Percentiles rank a stretch among this genome's conserved stretches.
phyloP scores from a whole-genome alignment of 306 rosid genomes.

The Vicia villosa region DNA sequence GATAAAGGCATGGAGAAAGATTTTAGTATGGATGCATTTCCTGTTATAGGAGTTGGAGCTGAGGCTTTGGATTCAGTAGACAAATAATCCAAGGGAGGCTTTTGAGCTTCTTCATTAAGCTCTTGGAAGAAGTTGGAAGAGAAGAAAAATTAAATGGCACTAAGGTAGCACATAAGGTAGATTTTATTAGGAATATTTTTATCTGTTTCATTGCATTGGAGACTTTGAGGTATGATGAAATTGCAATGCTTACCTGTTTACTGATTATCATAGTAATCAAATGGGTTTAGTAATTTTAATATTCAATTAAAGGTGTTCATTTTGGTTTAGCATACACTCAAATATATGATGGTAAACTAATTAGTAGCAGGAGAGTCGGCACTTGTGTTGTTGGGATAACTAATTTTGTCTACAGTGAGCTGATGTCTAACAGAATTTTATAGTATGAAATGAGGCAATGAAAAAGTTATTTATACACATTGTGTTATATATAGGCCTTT shows the following conservation, averaged over 20 bases:
- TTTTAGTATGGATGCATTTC: conserved; percentile 39
- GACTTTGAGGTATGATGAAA: conserved; percentile 28
- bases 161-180: conserved; percentile 24
- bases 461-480: no score
- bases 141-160: conserved; percentile 12
- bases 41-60: conserved; percentile 33
- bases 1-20: conserved; percentile 44
- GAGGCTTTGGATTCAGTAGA: conserved; percentile 45
- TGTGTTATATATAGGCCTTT: no score
- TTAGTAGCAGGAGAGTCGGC: no score
- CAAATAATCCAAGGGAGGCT: conserved; percentile 33
- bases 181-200: not conserved
- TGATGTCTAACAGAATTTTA: no score
- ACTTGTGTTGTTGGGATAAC: no score
- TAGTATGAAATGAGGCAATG: no score
- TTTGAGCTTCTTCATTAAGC: conserved; percentile 18
- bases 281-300: conserved; percentile 33
- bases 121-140: no score
- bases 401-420: no score
- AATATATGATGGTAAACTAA: not conserved
- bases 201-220: not conserved
- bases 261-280: conserved; percentile 21
- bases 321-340: conserved; percentile 25
- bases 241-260: conserved; percentile 24
- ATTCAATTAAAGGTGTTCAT: conserved; percentile 15